A percentile compares a stretch with the other conserved stretches of the same genome.
These are phyloP conservation scores for Solanum piurae DNA, from an alignment of 257 asterid species.

Conservation along the genomic window DNA sequence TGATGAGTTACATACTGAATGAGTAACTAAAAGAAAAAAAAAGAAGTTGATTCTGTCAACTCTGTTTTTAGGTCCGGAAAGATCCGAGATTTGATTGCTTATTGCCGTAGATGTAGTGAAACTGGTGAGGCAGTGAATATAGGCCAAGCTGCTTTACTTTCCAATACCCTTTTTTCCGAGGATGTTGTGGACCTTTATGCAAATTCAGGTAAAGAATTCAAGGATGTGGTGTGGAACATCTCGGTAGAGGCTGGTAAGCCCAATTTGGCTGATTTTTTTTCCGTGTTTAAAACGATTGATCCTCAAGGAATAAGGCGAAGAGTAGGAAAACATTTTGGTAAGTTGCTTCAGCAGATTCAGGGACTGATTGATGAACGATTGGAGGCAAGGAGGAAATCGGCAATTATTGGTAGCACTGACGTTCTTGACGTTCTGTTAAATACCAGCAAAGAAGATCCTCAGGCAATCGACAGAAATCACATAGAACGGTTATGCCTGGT, in stretches of 20 bases:
- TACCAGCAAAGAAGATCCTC: background rate
- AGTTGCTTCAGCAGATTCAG: conserved; percentile 17
- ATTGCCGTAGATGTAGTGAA: conserved; percentile 30
- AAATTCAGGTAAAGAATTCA: conserved; percentile 54
- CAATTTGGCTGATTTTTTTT: conserved; percentile 52
- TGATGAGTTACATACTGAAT: background rate
- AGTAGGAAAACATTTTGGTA: conserved; percentile 24
- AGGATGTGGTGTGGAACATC: conserved; percentile 36
- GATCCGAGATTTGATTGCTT: conserved; percentile 50
- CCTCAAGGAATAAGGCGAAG: conserved; percentile 52
- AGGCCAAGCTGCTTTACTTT: conserved; percentile 51
- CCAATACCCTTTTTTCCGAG: conserved; percentile 43
- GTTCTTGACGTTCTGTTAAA: background rate
- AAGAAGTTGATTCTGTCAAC: too few relatives aligned
- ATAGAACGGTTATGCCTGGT: background rate
- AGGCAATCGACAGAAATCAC: background rate
- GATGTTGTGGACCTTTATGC: conserved; percentile 43
- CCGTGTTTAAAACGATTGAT: conserved; percentile 25
- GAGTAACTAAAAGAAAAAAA: too few relatives aligned
- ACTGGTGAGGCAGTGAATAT: conserved; percentile 38
- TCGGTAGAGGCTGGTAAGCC: conserved; percentile 57
- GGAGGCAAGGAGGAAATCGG: conserved; percentile 4
- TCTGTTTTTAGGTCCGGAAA: conserved; percentile 12
- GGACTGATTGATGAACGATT: conserved; percentile 33
- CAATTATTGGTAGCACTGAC: background rate